Percentiles rank a stretch among this genome's conserved stretches.
Evolutionary conservation across 2,329 filamentous ascomycete genomes (phyloP).

Genomic region (Penicillium sp.): DNA sequence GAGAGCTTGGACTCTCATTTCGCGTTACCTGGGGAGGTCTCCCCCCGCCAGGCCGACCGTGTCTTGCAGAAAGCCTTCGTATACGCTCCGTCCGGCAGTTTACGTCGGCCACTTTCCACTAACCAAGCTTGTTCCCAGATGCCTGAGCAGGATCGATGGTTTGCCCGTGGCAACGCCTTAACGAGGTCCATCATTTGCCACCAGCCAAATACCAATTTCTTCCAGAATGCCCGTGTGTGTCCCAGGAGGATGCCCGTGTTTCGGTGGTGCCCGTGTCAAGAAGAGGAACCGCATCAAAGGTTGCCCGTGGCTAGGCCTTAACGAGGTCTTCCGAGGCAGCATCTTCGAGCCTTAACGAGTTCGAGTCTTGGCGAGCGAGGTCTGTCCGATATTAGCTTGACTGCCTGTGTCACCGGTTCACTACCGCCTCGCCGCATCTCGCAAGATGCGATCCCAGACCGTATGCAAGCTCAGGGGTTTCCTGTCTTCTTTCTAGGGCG

Average conservation of each 20-base stretch:
- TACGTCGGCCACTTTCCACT: constrained; percentile 10
- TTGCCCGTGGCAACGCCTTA: constrained; percentile 8
- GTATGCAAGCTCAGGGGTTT: constrained; percentile 14
- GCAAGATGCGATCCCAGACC: constrained; percentile 11
- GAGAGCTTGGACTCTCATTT: constrained; percentile 6
- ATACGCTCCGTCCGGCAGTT: too few relatives aligned
- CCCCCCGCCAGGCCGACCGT: constrained; percentile 3
- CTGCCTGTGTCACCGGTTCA: constrained; percentile 8
- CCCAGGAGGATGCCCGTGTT: constrained; percentile 10
- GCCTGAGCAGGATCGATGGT: constrained; percentile 1
- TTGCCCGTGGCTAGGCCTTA: constrained; percentile 11
- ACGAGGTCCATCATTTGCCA: constrained; percentile 3
- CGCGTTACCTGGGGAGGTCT: not conserved
- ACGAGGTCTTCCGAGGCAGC: constrained; percentile 6
- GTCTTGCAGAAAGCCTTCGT: too few relatives aligned
- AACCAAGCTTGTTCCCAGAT: constrained; percentile 10
- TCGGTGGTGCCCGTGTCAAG: constrained; percentile 8
- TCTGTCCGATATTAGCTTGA: constrained; percentile 9
- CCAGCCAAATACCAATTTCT: not conserved
- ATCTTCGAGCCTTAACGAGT: constrained; percentile 10
- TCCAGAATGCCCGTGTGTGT: constrained; percentile 6
- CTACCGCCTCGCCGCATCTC: constrained; percentile 10
- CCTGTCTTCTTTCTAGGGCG: constrained; percentile 12
- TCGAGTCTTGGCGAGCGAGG: constrained; percentile 8
- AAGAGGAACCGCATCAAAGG: not conserved